These are phyloP conservation scores for Coemansia sp. DNA, from an alignment of 192 early-diverging fungal species.

Conservation along the genomic window DNA sequence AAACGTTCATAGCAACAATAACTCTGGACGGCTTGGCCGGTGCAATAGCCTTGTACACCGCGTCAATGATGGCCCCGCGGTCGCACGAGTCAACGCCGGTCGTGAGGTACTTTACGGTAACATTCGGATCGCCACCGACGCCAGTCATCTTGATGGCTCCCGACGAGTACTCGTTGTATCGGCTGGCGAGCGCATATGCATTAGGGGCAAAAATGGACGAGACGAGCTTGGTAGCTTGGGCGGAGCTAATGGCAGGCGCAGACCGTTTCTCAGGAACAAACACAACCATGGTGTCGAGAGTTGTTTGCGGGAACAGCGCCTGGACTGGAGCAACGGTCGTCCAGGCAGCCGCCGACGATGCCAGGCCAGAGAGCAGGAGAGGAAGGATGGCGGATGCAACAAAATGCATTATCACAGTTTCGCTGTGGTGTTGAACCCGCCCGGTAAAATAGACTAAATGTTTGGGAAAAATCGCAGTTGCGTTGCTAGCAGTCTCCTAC, in stretches of 20 bases:
- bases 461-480: too few species aligned
- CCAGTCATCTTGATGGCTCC: constrained; percentile 9
- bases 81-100: not conserved
- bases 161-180: constrained; percentile 4
- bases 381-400: not conserved
- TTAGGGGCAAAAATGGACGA: not conserved
- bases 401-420: not conserved
- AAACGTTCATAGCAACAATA: not conserved
- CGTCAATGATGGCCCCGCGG: not conserved
- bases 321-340: not conserved
- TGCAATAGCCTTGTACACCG: not conserved
- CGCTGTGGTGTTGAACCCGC: too few species aligned
- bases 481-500: too few species aligned
- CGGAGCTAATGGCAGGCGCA: not conserved
- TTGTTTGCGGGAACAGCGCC: not conserved
- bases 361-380: not conserved
- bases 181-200: not conserved
- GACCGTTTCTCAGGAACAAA: constrained; percentile 2
- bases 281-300: not conserved
- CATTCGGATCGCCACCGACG: not conserved
- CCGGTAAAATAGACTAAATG: too few species aligned
- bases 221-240: constrained; percentile 3
- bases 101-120: constrained; percentile 1
- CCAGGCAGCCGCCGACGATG: not conserved
- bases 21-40: not conserved